Base-by-base conservation (phyloP, 2,329 filamentous ascomycete species). In the Colletotrichum falcatum region DNA sequence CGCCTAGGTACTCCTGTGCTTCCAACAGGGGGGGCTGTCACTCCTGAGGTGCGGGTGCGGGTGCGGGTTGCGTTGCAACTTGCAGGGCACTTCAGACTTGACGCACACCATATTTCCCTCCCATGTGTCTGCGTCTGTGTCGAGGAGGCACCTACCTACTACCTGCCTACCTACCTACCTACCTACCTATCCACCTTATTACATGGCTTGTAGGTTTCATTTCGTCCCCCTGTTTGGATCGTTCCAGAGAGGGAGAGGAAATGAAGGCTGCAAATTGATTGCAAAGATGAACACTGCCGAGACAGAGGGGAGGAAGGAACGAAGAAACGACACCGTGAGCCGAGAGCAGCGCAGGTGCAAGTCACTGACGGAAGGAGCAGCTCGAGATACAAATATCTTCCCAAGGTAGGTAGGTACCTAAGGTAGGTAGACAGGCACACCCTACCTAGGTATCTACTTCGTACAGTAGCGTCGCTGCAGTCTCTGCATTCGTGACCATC, bases 1-100 rank as follows among this genome's bases (percentile, higher is more conserved):
- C 20, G 53, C 33, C 53, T 6, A 30, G 48, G 26, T 30, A 51
- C 48, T 51, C 60, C 63, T 70, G 56, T 70, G 61, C 63, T 53
- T 39, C 56, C 63, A 54, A 49, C 48, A 56, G 18, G 48, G 51
- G 66, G 61, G 61, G 30, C 46, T 55, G 61, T 60, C 61, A 39
- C 37, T 54, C 44, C 26, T 11, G 53, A 37, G 42, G 23, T 51
- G 53, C 44, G 23, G 44, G 26, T 18, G 26, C 46, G 26, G 48
- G 26, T 49, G 42, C 7, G 9, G 14, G 14, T 44, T 14, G 23
- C 39, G 30, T 49, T 30, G 14, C 11, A 39, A 5, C 11, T 39
- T 39, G 35, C 35, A 37, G 35, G 56, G 56, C 56, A 60, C 28
- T 33, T 48, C 56, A 42, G 44, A 23, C 44, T 61, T 49, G 44